Conservation (phyloP, 2,329 filamentous ascomycete genomes). For the Fusarium avenaceum region DNA sequence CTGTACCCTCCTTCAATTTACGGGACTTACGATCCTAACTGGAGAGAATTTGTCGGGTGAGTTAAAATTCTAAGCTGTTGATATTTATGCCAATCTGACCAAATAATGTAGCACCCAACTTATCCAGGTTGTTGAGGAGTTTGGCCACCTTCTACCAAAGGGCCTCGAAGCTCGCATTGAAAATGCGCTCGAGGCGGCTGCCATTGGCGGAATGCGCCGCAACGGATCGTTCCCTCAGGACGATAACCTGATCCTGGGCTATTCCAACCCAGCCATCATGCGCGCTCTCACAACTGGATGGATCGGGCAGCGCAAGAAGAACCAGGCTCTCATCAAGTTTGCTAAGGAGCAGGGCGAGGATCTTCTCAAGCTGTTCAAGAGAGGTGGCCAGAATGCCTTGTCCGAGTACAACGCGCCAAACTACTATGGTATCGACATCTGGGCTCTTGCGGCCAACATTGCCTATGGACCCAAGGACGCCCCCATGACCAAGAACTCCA, state of each 20-base stretch:
- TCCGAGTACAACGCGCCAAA: slow-evolving; percentile 24
- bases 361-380: slow-evolving; percentile 50
- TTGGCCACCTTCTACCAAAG: slow-evolving; percentile 1
- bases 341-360: slow-evolving; percentile 53
- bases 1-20: slow-evolving; percentile 21
- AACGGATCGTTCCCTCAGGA: slow-evolving; percentile 12
- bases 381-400: background rate
- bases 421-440: slow-evolving; percentile 21
- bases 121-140: slow-evolving; percentile 22
- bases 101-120: background rate
- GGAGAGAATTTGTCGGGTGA: slow-evolving; percentile 26
- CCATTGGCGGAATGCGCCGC: slow-evolving; percentile 24
- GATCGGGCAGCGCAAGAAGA: slow-evolving; percentile 57
- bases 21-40: slow-evolving; percentile 19
- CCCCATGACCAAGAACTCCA: slow-evolving; percentile 21
- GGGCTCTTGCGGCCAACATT: slow-evolving; percentile 22
- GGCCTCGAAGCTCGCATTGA: slow-evolving; percentile 17
- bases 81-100: accelerated
- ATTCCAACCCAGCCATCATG: slow-evolving; percentile 60
- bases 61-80: no score
- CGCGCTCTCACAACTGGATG: slow-evolving; percentile 57
- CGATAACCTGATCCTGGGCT: slow-evolving; percentile 49
- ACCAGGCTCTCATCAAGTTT: slow-evolving; percentile 55
- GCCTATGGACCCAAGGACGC: slow-evolving; percentile 20
- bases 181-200: slow-evolving; percentile 12